Conservation (phyloP, 495 filamentous ascomycete species). For the Neurospora sp. region DNA sequence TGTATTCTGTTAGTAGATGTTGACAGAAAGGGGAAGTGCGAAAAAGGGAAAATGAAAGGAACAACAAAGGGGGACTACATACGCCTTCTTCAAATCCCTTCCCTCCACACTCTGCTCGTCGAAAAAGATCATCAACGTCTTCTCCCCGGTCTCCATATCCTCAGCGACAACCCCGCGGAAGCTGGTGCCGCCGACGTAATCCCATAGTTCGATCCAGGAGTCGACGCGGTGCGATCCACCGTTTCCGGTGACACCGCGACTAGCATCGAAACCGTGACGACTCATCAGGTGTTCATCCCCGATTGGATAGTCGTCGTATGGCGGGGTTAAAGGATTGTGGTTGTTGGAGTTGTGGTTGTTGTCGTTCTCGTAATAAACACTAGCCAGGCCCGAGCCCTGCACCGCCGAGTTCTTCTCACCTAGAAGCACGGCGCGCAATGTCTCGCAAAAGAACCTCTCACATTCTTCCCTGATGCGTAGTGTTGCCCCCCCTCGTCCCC, state of each 20-base stretch:
- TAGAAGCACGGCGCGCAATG: conserved; percentile 82
- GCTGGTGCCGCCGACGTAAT: conserved; percentile 70
- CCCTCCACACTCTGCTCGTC: conserved; percentile 50
- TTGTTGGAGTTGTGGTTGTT: conserved; percentile 11
- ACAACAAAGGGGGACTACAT: conserved; percentile 27
- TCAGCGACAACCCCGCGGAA: conserved; percentile 76
- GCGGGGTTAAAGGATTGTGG: conserved; percentile 22
- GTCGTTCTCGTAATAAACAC: conserved; percentile 42
- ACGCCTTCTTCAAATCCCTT: conserved; percentile 81
- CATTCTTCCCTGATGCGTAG: conserved; percentile 95
- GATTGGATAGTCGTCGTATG: conserved; percentile 26
- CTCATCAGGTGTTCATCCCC: conserved; percentile 10
- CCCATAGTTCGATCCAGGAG: conserved; percentile 71
- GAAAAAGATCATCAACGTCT: conserved; percentile 81
- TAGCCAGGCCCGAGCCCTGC: conserved; percentile 66
- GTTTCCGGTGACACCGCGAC: background rate
- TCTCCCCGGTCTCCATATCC: conserved; percentile 42
- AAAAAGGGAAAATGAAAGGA: no score
- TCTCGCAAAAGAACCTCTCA: conserved; percentile 99
- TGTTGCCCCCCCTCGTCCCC: conserved; percentile 75
- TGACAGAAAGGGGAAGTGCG: no score
- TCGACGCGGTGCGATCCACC: conserved; percentile 19
- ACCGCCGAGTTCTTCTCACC: conserved; percentile 76
- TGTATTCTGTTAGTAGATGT: conserved; percentile 6
- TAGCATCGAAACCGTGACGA: background rate